Evolutionary conservation across 768 basidiomycete species (phyloP).

Genomic region (Termitomyces sp.): DNA sequence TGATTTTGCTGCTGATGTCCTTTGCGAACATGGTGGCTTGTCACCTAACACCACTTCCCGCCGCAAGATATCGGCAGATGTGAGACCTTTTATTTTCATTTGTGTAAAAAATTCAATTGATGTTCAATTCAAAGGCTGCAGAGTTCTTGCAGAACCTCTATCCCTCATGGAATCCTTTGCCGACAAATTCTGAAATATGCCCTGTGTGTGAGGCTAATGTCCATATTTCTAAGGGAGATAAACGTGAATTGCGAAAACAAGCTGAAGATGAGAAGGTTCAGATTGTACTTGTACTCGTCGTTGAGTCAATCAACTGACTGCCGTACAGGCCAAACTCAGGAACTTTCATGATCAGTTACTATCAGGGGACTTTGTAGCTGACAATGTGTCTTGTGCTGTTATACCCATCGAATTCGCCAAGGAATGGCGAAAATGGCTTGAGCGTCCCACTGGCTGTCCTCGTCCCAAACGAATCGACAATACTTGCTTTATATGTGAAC

Average conservation of each 20-base stretch:
- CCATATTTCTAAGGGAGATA: conserved; percentile 55
- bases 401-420: conserved; percentile 58
- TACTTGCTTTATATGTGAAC: conserved; percentile 58
- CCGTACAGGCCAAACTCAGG: conserved; percentile 51
- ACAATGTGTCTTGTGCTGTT: conserved; percentile 49
- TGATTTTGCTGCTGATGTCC: conserved; percentile 53
- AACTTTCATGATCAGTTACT: conserved; percentile 55
- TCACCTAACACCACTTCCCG: conserved; percentile 51
- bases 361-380: conserved; percentile 36
- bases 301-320: conserved; percentile 4
- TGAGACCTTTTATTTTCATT: conserved; percentile 18
- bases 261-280: conserved; percentile 78
- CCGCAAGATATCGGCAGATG: conserved; percentile 57
- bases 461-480: conserved; percentile 66
- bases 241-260: conserved; percentile 52
- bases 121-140: conserved; percentile 39
- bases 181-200: conserved; percentile 49
- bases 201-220: conserved; percentile 54
- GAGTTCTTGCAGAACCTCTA: conserved; percentile 50
- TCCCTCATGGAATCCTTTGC: conserved; percentile 57
- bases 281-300: conserved; percentile 3
- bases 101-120: conserved; percentile 6
- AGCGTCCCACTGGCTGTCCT: conserved; percentile 42
- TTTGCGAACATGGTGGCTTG: conserved; percentile 66
- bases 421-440: conserved; percentile 67